Evolutionary conservation across 768 basidiomycete genomes (phyloP).

Genomic region (Coprinopsis sp.): DNA sequence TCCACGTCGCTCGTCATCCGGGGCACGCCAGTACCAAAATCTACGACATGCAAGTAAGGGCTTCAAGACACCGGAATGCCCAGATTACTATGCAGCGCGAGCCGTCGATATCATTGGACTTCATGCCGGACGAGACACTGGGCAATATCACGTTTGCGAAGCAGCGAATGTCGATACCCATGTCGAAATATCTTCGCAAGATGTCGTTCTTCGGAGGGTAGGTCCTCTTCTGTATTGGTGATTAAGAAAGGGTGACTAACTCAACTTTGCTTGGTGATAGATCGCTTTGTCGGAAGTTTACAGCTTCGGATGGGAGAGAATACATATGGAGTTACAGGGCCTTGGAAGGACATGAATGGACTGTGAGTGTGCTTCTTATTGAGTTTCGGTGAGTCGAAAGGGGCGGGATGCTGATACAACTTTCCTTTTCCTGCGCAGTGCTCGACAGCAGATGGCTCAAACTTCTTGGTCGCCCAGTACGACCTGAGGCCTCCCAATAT

Average conservation of each 20-base stretch:
- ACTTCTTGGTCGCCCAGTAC: conserved; percentile 60
- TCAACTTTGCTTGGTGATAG: conserved; percentile 28
- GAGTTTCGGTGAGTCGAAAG: too few species aligned
- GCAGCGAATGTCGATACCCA: conserved; percentile 42
- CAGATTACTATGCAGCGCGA: conserved; percentile 47
- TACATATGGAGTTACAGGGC: conserved; percentile 63
- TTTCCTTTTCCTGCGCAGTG: conserved; percentile 3
- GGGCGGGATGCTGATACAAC: background rate
- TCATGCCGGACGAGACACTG: conserved; percentile 50
- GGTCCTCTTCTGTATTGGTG: conserved; percentile 21
- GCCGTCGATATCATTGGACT: conserved; percentile 58
- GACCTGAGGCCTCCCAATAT: conserved; percentile 53
- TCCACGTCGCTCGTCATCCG: conserved; percentile 52
- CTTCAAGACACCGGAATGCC: conserved; percentile 54
- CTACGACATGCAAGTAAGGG: conserved; percentile 62
- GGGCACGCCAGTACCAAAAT: conserved; percentile 46
- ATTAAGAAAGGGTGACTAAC: background rate
- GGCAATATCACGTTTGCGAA: conserved; percentile 55
- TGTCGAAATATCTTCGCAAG: conserved; percentile 61
- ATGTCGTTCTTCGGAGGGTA: conserved; percentile 64
- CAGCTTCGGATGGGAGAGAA: conserved; percentile 62
- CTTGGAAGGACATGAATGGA: conserved; percentile 64
- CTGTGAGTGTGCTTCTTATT: conserved; percentile 43
- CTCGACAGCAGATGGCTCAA: conserved; percentile 31
- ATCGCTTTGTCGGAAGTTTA: conserved; percentile 65